Evolutionary conservation across 257 asterid species (phyloP), one percentile per base, ranked within the genome.

Genomic region (Solanum etuberosum): DNA sequence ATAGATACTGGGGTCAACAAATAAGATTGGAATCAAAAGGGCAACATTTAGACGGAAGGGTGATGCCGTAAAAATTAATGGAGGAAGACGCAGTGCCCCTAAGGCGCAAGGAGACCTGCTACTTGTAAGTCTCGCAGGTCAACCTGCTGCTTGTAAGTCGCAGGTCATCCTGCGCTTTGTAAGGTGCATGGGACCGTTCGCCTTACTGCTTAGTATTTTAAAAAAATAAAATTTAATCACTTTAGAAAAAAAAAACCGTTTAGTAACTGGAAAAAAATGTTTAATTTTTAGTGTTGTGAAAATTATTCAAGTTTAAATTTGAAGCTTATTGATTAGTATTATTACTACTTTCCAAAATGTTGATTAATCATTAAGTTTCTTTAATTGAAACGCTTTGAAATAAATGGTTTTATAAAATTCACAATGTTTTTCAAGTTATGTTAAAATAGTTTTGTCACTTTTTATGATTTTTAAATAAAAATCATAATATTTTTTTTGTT

Each of bases 141-240:
- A 32, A 32, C 34, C 2, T 32, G 34, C 34, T 32, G 3, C 34
- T 32, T 32, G 34, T 32, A 32, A 32, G 34, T 42, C 48, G 4
- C 1, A 15, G 57, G 57, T 15, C 61, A 51, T 6, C 23, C 61
- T 1, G 3, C 9, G 0, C 4, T 23, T 51, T 51, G 20, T 6
- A 51, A 51, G 61, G 61, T 4, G 9, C 63, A 54, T 18, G 63
- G 0, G 4, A 54, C 0, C 0, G 2, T 54, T 3, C 1, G n/a
- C n/a, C 63, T 54, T 18, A 6, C 4, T 18, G 63, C 4, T 54
- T 21, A 54, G 0, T 54, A 54, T 54, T 54, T 18, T 0, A 6
- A 54, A 54, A 46, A 18, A 54, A 51, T 16, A 48, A 48, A 48
- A 48, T 48, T 51, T 18, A 18, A 4, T 54, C 10, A 54, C 63